Percentiles rank a stretch among this genome's conserved stretches.
Evolutionary conservation across 2,329 filamentous ascomycete genomes (phyloP).

Genomic region (Aspergillus sp.): DNA sequence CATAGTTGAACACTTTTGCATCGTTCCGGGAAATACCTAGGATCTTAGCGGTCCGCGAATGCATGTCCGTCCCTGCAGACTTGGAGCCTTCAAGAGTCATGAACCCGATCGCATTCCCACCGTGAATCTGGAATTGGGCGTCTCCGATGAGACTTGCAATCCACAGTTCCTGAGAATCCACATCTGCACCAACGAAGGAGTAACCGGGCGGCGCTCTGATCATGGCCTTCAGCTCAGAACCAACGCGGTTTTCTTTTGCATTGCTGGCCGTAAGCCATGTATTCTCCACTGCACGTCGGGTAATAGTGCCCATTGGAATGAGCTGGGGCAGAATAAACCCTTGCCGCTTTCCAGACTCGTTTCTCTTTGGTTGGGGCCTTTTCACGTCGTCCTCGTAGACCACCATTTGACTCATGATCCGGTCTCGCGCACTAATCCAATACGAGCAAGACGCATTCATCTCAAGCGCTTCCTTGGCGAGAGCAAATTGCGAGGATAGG

Average conservation of each 20-base stretch:
- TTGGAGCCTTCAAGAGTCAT: slow-evolving; percentile 98
- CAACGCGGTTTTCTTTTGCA: slow-evolving; percentile 89
- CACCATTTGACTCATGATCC: slow-evolving; percentile 92
- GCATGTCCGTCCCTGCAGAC: slow-evolving; percentile 82
- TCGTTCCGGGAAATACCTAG: slow-evolving; percentile 89
- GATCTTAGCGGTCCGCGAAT: slow-evolving; percentile 86
- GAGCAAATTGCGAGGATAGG: slow-evolving; percentile 74
- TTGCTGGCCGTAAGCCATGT: slow-evolving; percentile 98
- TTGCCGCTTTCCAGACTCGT: slow-evolving; percentile 24
- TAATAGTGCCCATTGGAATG: slow-evolving; percentile 98
- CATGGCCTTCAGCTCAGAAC: slow-evolving; percentile 96
- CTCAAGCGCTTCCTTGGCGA: slow-evolving; percentile 88
- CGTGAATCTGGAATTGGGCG: slow-evolving; percentile 87
- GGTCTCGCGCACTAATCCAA: slow-evolving; percentile 91
- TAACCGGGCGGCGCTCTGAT: slow-evolving; percentile 84
- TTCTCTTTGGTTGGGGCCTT: slow-evolving; percentile 10
- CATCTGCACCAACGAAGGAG: slow-evolving; percentile 89
- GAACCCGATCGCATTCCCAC: slow-evolving; percentile 94
- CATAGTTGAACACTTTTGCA: slow-evolving; percentile 98
- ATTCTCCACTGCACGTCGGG: slow-evolving; percentile 86
- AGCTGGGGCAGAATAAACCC: slow-evolving; percentile 92
- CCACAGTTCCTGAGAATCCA: slow-evolving; percentile 96
- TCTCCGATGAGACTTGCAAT: slow-evolving; percentile 93
- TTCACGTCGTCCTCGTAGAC: slow-evolving; percentile 64
- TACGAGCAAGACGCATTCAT: slow-evolving; percentile 99